Percentiles rank a stretch among this genome's conserved stretches.
phyloP scores from a whole-genome alignment of 1,139 yeast genomes.

The Kluyveromyces marxianus region DNA sequence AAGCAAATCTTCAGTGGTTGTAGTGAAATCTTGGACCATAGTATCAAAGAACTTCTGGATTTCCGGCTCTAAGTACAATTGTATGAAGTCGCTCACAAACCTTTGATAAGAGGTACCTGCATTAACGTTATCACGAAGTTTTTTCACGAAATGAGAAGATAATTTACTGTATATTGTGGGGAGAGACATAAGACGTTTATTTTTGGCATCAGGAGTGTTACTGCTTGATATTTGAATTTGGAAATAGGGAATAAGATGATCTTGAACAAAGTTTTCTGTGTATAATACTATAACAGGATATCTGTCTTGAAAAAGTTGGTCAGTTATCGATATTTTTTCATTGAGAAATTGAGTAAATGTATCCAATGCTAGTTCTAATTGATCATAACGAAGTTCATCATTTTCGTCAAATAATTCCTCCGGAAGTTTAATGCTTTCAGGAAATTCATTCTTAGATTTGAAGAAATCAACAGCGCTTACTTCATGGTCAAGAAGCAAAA shows the following conservation, averaged over 20 bases:
- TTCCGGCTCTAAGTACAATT: constrained; percentile 33
- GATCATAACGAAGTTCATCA: constrained; percentile 27
- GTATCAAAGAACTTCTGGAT: constrained; percentile 36
- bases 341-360: constrained; percentile 23
- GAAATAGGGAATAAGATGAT: constrained; percentile 37
- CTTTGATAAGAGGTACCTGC: constrained; percentile 29
- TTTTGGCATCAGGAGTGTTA: constrained; percentile 13
- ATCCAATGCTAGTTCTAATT: constrained; percentile 17
- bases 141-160: constrained; percentile 22
- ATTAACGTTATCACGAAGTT: constrained; percentile 25
- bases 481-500: constrained; percentile 35
- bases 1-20: constrained; percentile 28
- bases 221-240: constrained; percentile 12
- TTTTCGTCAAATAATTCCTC: constrained; percentile 24
- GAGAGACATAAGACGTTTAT: constrained; percentile 14
- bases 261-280: constrained; percentile 42
- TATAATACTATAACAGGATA: constrained; percentile 32
- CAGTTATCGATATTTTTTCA: constrained; percentile 29
- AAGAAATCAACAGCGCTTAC: constrained; percentile 41
- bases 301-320: constrained; percentile 30
- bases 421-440: constrained; percentile 30
- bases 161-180: constrained; percentile 28
- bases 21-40: constrained; percentile 32
- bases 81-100: constrained; percentile 26
- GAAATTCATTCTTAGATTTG: constrained; percentile 40